Evolutionary conservation across 345 rosid genomes (phyloP).

Genomic region (Camelina neglecta): DNA sequence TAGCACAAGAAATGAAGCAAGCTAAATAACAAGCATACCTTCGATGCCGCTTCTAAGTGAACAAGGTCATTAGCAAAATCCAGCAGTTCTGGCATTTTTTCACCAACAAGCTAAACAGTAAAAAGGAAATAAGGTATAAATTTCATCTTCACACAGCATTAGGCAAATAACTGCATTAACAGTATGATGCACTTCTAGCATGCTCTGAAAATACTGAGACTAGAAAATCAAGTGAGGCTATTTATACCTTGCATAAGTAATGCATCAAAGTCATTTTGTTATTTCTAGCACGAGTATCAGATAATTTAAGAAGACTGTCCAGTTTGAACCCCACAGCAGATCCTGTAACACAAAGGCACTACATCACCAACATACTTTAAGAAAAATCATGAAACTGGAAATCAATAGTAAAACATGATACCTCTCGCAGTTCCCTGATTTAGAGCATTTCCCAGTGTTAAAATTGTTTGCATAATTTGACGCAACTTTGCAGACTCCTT

Average conservation of each 20-base stretch:
- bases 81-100: slow-evolving; percentile 91
- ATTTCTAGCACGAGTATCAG: slow-evolving; percentile 96
- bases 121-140: slow-evolving; percentile 13
- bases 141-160: slow-evolving; percentile 26
- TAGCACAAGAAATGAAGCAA: not conserved
- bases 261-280: slow-evolving; percentile 97
- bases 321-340: slow-evolving; percentile 97
- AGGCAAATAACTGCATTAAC: slow-evolving; percentile 2
- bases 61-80: slow-evolving; percentile 88
- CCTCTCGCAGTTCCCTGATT: slow-evolving; percentile 99
- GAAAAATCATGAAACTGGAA: not conserved
- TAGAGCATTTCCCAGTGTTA: slow-evolving; percentile 95
- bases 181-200: slow-evolving; percentile 11
- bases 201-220: not conserved
- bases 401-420: slow-evolving; percentile 36
- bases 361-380: slow-evolving; percentile 24
- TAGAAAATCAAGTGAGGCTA: not conserved
- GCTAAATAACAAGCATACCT: slow-evolving; percentile 60
- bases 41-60: slow-evolving; percentile 95
- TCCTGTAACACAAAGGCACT: slow-evolving; percentile 54
- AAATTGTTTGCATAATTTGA: slow-evolving; percentile 97
- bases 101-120: slow-evolving; percentile 72
- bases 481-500: slow-evolving; percentile 91
- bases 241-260: slow-evolving; percentile 91
- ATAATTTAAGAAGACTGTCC: slow-evolving; percentile 95